Conservation (phyloP, 1,139 yeast genomes). For the Kodamaea plutei region DNA sequence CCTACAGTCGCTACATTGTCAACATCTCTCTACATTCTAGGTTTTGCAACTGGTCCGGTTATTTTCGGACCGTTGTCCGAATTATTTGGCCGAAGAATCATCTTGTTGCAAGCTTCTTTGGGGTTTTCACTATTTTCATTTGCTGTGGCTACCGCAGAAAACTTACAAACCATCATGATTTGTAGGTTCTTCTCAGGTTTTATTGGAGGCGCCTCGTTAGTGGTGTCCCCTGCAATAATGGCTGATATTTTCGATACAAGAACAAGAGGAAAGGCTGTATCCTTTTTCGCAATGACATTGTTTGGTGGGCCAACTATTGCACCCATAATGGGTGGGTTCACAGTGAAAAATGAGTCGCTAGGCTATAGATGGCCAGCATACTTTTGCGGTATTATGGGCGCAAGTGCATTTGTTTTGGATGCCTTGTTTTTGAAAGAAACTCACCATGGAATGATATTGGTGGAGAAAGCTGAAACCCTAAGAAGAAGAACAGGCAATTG, state of each 20-base stretch:
- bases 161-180: constrained; percentile 65
- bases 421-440: constrained; percentile 42
- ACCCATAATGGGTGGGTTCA: constrained; percentile 48
- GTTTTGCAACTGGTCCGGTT: constrained; percentile 80
- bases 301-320: constrained; percentile 74
- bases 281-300: constrained; percentile 59
- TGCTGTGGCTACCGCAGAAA: constrained; percentile 69
- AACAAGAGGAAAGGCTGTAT: constrained; percentile 64
- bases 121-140: constrained; percentile 59
- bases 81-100: constrained; percentile 62
- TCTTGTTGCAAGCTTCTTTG: constrained; percentile 50
- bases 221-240: constrained; percentile 78
- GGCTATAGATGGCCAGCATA: constrained; percentile 63
- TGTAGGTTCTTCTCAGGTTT: constrained; percentile 75
- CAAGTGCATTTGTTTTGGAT: constrained; percentile 25
- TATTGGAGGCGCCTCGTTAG: constrained; percentile 75
- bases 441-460: constrained; percentile 48
- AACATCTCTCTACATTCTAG: constrained; percentile 68
- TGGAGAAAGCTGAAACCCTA: constrained; percentile 54
- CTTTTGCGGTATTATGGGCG: constrained; percentile 49
- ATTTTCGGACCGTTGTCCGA: constrained; percentile 81
- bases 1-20: constrained; percentile 59
- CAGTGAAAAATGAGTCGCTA: constrained; percentile 17
- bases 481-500: constrained; percentile 59
- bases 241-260: constrained; percentile 66